A percentile compares a stretch with the other conserved stretches of the same genome.
phyloP scores from a whole-genome alignment of 495 filamentous ascomycete species.

The Lasiosphaeria ovina region DNA sequence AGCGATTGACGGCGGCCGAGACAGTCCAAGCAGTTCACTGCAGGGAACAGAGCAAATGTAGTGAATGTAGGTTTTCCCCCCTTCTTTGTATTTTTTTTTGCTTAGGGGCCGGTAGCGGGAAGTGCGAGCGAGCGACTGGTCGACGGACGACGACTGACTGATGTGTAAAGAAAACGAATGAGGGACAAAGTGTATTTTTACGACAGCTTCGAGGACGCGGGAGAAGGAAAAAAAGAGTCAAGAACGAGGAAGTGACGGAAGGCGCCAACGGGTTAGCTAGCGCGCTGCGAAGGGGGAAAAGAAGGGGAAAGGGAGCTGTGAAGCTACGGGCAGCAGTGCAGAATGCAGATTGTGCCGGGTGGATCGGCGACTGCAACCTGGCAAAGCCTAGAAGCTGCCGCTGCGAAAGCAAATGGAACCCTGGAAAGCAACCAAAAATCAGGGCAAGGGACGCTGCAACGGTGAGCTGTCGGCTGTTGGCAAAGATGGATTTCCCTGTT shows the following conservation, averaged over 20 bases:
- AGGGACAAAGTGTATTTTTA: slow-evolving; percentile 1
- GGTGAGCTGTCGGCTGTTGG: neutral
- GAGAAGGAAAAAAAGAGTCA: slow-evolving; percentile 8
- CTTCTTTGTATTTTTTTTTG: neutral
- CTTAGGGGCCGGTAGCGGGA: neutral
- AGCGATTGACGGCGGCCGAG: neutral
- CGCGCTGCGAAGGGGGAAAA: slow-evolving; percentile 9
- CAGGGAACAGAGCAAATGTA: slow-evolving; percentile 3
- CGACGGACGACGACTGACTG: slow-evolving; percentile 1
- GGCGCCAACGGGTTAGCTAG: slow-evolving; percentile 13
- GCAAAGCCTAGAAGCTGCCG: neutral
- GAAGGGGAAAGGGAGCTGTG: slow-evolving; percentile 10
- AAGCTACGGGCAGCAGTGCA: slow-evolving; percentile 12
- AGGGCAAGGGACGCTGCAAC: slow-evolving; percentile 4
- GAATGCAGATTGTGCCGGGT: slow-evolving; percentile 5
- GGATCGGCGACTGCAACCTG: too few relatives aligned
- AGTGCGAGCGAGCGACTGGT: slow-evolving; percentile 15
- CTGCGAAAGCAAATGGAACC: neutral
- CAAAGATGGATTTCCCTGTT: neutral
- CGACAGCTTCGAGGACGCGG: neutral
- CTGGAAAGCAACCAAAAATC: slow-evolving; percentile 10
- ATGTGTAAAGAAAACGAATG: neutral
- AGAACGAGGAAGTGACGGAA: slow-evolving; percentile 22
- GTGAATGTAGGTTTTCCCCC: slow-evolving; percentile 14
- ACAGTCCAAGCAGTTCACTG: neutral